Base-by-base conservation (phyloP, 768 basidiomycete genomes). In the Atractiella rhizophila region DNA sequence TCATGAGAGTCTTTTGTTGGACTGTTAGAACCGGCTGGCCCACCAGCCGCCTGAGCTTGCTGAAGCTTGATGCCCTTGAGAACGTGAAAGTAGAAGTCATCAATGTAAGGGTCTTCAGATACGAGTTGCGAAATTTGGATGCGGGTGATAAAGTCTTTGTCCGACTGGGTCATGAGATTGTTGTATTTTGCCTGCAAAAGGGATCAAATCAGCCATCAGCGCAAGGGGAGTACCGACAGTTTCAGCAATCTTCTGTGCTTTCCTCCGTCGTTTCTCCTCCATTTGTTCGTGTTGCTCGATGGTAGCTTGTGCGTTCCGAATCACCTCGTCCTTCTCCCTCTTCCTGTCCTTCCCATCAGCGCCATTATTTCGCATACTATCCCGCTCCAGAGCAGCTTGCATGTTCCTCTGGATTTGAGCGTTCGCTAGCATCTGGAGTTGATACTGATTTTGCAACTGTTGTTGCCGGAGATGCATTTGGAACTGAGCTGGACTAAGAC, bases 101-200 rank as follows among this genome's bases (percentile, higher is more conserved):
- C 88, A 25, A 80, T 73, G 58, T 88, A 96, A 0, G 91, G 91
- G 60, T 98, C 91, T 11, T 41, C 31, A 33, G 43, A 88, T 32
- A 91, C 85, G 30, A 96, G 76, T 55, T 96, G 91, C 2, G 88
- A 94, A 26, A 98, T 81, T 59, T 98, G 91, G 48, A 98, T 96
- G 20, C 91, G 74, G 27, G 91, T 96, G 61, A 98, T 96, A 56
- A 96, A 98, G 56, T 96, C 91, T 62, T 96, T 96, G 66, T 98
- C 91, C 10, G 80, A 85, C 60, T 85, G 82, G 3, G 82, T 83
- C 83, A 88, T 88, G 28, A 86, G 66, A 57, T 85, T 81, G 51
- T 88, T 88, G 55, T 85, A 85, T 45, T 79, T 73, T 45, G 83
- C 71, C 82, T 83, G 39, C 25, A 25, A 15, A 5, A 7, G 9